Evolutionary conservation across 2,329 filamentous ascomycete species (phyloP).

Genomic region (Escovopsis weberi): DNA sequence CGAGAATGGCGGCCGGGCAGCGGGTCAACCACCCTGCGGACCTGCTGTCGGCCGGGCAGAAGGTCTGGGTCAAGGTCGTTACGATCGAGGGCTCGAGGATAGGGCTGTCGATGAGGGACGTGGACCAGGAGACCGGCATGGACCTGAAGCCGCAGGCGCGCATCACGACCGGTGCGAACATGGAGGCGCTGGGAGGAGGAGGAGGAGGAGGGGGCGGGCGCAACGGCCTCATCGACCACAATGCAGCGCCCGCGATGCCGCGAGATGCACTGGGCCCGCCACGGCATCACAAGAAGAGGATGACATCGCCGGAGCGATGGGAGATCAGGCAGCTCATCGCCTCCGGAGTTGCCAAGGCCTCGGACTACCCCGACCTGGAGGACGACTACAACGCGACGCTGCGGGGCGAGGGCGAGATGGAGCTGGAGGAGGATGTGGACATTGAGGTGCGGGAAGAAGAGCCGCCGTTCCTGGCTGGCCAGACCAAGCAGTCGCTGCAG

Average conservation of each 20-base stretch:
- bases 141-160: constrained; percentile 67
- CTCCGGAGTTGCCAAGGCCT: constrained; percentile 81
- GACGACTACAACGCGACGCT: constrained; percentile 85
- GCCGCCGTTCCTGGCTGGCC: constrained; percentile 85
- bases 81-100: constrained; percentile 73
- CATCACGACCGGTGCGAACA: constrained; percentile 82
- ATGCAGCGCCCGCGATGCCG: constrained; percentile 12
- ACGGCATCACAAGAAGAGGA: constrained; percentile 63
- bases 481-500: constrained; percentile 92
- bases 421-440: constrained; percentile 91
- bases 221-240: constrained; percentile 39
- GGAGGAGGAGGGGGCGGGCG: constrained; percentile 27
- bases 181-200: constrained; percentile 51
- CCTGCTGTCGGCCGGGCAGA: constrained; percentile 62
- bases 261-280: constrained; percentile 26
- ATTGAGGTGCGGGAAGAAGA: constrained; percentile 96
- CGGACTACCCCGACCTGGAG: constrained; percentile 87
- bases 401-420: constrained; percentile 72
- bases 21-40: constrained; percentile 89
- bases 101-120: constrained; percentile 92
- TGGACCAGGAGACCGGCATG: constrained; percentile 76
- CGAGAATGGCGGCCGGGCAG: constrained; percentile 68
- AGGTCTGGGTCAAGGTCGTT: constrained; percentile 83
- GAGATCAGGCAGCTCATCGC: constrained; percentile 95
- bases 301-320: constrained; percentile 96